phyloP scores from a whole-genome alignment of 805 yeast species.

The Sugiyamaella qingdaonensis region DNA sequence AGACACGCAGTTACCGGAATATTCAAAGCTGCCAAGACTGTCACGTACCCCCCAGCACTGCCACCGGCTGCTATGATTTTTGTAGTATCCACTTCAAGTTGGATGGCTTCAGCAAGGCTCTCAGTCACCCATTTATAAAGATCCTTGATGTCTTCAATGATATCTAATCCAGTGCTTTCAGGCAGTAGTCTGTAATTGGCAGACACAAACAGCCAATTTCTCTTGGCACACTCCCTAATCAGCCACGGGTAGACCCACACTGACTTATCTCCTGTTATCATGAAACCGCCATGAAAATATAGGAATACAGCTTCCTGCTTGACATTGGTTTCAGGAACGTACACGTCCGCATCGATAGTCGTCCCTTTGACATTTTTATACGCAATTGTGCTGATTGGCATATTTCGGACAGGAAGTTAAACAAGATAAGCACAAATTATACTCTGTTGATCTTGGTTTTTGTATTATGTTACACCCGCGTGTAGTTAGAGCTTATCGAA shows the following conservation, averaged over 20 bases:
- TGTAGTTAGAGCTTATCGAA: too few relatives aligned
- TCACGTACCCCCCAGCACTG: conserved; percentile 7
- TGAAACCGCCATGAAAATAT: conserved; percentile 7
- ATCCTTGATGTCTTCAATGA: background rate
- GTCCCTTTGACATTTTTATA: background rate
- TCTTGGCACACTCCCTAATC: background rate
- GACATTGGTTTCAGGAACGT: background rate
- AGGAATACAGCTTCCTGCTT: background rate
- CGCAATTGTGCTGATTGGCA: background rate
- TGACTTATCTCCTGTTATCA: conserved; percentile 7
- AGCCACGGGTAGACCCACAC: conserved; percentile 6
- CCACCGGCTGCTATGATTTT: conserved; percentile 5
- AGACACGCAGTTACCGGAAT: background rate
- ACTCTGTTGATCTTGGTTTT: too few relatives aligned
- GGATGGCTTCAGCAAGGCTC: background rate
- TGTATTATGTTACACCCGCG: too few relatives aligned
- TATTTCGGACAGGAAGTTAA: background rate
- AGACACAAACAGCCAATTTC: conserved; percentile 3
- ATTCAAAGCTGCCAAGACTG: background rate
- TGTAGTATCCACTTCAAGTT: background rate
- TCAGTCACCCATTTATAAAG: background rate
- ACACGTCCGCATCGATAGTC: background rate
- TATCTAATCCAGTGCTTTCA: background rate
- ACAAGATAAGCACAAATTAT: too few relatives aligned
- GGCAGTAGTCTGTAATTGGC: conserved; percentile 7